Evolutionary conservation across 164 flowering plant genomes (phyloP).

Genomic region (Kalanchoe fedtschenkoi): DNA sequence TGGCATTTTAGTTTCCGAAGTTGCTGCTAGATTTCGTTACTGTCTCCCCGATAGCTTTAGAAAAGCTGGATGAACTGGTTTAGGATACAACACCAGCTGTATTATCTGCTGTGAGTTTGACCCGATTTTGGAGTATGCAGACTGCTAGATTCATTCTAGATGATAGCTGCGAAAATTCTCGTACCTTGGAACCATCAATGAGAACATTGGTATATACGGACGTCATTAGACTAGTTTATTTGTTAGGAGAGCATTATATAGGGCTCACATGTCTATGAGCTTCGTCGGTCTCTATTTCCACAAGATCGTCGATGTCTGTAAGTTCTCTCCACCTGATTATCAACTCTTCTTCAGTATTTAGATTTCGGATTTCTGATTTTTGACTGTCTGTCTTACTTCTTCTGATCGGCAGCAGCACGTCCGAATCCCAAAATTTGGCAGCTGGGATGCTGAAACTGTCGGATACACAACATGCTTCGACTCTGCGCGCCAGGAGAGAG

Average conservation of each 20-base stretch:
- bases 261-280: not conserved
- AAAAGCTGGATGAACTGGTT: not conserved
- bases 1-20: not conserved
- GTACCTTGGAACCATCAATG: not conserved
- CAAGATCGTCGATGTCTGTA: not conserved
- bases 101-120: not conserved
- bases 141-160: not conserved
- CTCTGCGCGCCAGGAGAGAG: conserved; percentile 39
- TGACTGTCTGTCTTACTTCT: not conserved
- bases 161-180: not conserved
- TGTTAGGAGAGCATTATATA: not conserved
- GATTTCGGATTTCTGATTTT: not conserved
- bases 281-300: not conserved
- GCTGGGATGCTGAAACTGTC: conserved; percentile 47
- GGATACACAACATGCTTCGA: conserved; percentile 56
- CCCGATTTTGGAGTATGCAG: not conserved
- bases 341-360: not conserved
- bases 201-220: not conserved
- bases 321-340: not conserved
- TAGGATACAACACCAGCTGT: not conserved
- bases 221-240: not conserved
- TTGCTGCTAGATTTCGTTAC: not conserved
- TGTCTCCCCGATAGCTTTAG: not conserved
- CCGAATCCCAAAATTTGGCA: conserved; percentile 53
- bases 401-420: conserved; percentile 21